phyloP scores from a whole-genome alignment of 108 stramenopile species.

The Thalassiosira profunda region DNA sequence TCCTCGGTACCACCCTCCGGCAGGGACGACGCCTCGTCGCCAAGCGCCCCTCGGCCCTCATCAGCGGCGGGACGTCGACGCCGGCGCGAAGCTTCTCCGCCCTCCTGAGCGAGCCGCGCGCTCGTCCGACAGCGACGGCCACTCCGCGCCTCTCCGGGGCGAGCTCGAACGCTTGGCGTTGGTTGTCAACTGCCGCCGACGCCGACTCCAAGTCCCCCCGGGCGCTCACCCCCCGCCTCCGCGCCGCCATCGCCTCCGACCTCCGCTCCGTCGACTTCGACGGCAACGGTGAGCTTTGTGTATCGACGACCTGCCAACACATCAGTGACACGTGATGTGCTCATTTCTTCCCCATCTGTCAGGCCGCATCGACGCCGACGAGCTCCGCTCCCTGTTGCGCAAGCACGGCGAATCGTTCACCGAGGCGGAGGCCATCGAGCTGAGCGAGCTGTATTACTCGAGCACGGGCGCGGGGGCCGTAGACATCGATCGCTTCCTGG shows the following conservation, averaged over 20 bases:
- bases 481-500: conserved; percentile 63
- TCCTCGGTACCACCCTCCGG: conserved; percentile 18
- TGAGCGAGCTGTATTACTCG: conserved; percentile 77
- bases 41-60: background rate
- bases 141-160: too few relatives aligned
- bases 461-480: conserved; percentile 62
- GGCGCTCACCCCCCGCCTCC: conserved; percentile 10
- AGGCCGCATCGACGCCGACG: conserved; percentile 68
- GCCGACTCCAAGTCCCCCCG: background rate
- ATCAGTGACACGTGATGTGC: too few relatives aligned
- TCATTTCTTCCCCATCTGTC: too few relatives aligned
- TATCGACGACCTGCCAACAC: too few relatives aligned
- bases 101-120: too few relatives aligned
- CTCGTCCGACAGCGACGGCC: too few relatives aligned
- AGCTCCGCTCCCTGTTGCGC: conserved; percentile 63
- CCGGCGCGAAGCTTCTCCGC: background rate
- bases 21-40: conserved; percentile 13
- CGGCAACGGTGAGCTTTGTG: too few relatives aligned
- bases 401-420: conserved; percentile 65
- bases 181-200: background rate
- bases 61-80: background rate
- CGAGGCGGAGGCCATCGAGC: conserved; percentile 76
- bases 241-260: conserved; percentile 25
- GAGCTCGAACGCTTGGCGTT: background rate
- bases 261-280: conserved; percentile 38